Base-by-base conservation (phyloP, 108 stramenopile genomes). In the Pseudonitzschia multiseries region DNA sequence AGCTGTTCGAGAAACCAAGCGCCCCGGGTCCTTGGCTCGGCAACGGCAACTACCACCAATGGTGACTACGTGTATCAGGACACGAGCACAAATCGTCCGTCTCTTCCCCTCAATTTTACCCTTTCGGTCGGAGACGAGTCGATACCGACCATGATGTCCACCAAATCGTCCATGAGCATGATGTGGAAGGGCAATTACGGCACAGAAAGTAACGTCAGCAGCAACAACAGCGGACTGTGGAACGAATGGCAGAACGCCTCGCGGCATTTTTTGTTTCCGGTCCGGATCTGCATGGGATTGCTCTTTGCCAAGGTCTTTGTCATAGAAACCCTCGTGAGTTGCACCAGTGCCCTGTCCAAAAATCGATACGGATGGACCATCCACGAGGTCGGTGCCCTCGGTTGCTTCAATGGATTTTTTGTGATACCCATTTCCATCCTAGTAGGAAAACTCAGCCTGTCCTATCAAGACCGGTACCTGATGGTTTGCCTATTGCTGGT, bases 281-380 rank as follows among this genome's bases (percentile, higher is more conserved):
- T 87, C 0, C 81, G 79, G 27, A 57, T 92, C 4, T 92, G 88
- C 71, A 75, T 92, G 70, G 75, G 78, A 22, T 78, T 91, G 20
- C 68, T 91, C n/a, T 93, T 96, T 74, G 75, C 85, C 56, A 93
- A 93, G 74, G 90, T 89, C 51, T 93, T 96, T 73, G 84, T 89
- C 15, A 83, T 91, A 12, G 93, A 96, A 80, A 83, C 83, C 18
- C 65, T 91, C 28, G 87, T 90, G 18, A 89, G 89, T 48, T 85
- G 87, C 31, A 89, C 89, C 20, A 84, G 89, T 17, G 81, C 88
- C 54, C 60, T 96, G 20, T 86, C 93, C 41, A 93, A 93, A 76
- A 87, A 93, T 79, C 80, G 90, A 53, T 96, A 92, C 68, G 81
- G 77, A 9, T 96, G 95, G 95, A 69, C 75, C 50, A 87, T 94